These are phyloP conservation scores for Lactarius hengduanensis DNA, from an alignment of 768 basidiomycete species.

Conservation along the genomic window DNA sequence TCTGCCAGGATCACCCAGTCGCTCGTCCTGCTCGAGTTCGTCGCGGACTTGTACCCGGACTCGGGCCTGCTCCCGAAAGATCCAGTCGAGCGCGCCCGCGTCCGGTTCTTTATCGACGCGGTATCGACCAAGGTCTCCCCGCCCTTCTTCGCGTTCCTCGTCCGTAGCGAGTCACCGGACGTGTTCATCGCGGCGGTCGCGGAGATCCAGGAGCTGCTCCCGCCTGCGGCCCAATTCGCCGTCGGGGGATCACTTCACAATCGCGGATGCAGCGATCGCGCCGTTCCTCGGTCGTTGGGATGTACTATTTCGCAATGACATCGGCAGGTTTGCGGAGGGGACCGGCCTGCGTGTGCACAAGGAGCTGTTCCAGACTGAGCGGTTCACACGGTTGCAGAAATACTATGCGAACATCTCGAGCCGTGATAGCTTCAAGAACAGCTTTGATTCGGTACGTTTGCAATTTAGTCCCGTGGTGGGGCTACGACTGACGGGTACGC, in stretches of 20 bases:
- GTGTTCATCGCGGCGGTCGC: constrained; percentile 44
- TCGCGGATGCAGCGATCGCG: constrained; percentile 57
- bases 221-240: constrained; percentile 41
- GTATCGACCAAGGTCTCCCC: constrained; percentile 45
- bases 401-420: constrained; percentile 47
- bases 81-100: constrained; percentile 52
- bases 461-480: neutral
- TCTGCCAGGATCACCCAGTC: constrained; percentile 60
- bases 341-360: constrained; percentile 42
- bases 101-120: constrained; percentile 57
- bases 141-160: constrained; percentile 37
- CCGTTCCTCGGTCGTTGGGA: constrained; percentile 56
- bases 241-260: constrained; percentile 46
- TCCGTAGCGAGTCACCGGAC: constrained; percentile 39
- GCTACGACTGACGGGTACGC: neutral
- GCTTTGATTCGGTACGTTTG: constrained; percentile 48
- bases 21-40: constrained; percentile 57
- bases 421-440: constrained; percentile 51
- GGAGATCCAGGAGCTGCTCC: constrained; percentile 47
- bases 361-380: constrained; percentile 40
- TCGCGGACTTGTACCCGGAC: constrained; percentile 53
- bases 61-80: constrained; percentile 50
- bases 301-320: constrained; percentile 43
- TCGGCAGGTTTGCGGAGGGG: constrained; percentile 44
- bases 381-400: constrained; percentile 47